Evolutionary conservation across 2,329 filamentous ascomycete genomes (phyloP), one percentile per base, ranked within the genome.

Genomic region (Cercospora sojina): DNA sequence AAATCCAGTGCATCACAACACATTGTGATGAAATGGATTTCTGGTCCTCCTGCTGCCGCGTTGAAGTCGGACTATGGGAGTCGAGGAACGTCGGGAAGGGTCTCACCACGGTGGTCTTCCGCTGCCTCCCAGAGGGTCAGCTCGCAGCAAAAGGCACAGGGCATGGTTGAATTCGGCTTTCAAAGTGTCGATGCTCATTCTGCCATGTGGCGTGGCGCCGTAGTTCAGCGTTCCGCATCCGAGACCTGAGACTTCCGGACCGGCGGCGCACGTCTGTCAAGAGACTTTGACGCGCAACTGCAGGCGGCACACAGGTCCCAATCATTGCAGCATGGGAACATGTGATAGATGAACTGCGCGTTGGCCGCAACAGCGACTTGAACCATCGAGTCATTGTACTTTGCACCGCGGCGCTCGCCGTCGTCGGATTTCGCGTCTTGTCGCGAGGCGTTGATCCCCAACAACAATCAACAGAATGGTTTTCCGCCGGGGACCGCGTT

Each of bases 131-230:
- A 51, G 29, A 59, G n/a, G 27, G 16, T 57, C 49, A 31, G 29
- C 60, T 57, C 27, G 53, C 53, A 57, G 29, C 25, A 27, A 43
- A 43, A 23, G 25, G 32, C 23, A n/a, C 13, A 35, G 38, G 49
- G 31, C 32, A 55, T 62, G 56, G 64, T 62, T 32, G 64, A 18
- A 31, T 18, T 55, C 61, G 57, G 38, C 35, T 51, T 38, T 20
- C 23, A 56, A 55, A 51, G 41, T 58, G 64, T 65, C 64, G 64
- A 67, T 67, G 59, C 47, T 67, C 59, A 67, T 70, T 67, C 62
- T n/a, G 68, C 66, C 68, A 70, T 64, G 62, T 66, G 64, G 60
- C 53, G 58, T 47, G 58, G 20, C 7, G 13, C 35, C 56, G 55
- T 23, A 35, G 2, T 59, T 8, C 29, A 51, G 32, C 62, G 55